phyloP scores from a whole-genome alignment of 78 protist genomes.

The Dictyostelium firmibasis region DNA sequence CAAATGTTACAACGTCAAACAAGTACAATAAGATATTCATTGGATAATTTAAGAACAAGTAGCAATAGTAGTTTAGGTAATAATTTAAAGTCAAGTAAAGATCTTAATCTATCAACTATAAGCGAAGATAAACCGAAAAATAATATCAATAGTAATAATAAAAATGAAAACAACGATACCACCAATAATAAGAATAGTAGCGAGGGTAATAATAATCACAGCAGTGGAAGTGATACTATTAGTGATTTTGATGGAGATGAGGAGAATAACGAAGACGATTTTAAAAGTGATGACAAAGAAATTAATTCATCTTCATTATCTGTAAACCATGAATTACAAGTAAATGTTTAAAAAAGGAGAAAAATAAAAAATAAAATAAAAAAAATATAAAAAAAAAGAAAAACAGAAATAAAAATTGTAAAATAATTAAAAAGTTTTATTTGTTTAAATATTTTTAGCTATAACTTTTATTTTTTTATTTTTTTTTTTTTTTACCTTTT shows the following conservation, averaged over 20 bases:
- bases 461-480: background rate
- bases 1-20: background rate
- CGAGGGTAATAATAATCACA: background rate
- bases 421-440: background rate
- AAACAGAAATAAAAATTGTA: background rate
- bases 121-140: background rate
- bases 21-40: background rate
- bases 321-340: background rate
- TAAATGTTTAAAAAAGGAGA: background rate
- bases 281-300: background rate
- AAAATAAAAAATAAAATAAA: background rate
- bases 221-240: background rate
- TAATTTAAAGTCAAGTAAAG: background rate
- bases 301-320: background rate
- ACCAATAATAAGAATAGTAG: background rate
- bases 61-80: background rate
- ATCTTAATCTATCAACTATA: background rate
- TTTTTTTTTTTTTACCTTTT: background rate
- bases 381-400: background rate
- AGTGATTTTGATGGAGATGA: background rate
- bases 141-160: background rate
- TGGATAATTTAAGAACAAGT: conserved; percentile 4
- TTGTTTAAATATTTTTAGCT: too few species aligned
- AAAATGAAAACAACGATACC: background rate
- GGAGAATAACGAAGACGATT: background rate